Conservation (phyloP, 78 protist species). For the Chrysochromulina tobinii region DNA sequence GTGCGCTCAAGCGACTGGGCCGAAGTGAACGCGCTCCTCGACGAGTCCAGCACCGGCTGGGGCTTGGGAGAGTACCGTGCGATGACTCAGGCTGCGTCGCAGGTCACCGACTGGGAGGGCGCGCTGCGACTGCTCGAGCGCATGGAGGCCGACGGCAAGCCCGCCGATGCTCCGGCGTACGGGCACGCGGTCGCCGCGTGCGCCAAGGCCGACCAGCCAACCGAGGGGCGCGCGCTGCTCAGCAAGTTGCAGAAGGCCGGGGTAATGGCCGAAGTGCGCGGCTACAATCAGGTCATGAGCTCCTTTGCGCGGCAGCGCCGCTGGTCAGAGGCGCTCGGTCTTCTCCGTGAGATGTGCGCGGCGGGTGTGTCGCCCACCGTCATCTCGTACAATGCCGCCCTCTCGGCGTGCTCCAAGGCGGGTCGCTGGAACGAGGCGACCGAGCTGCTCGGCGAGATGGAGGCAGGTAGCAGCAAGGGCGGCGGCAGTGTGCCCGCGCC, state of each 20-base stretch:
- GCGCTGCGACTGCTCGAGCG: neutral
- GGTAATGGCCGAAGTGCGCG: too few species aligned
- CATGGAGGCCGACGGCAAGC: neutral
- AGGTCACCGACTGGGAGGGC: slow-evolving; percentile 1
- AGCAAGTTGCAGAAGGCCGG: too few species aligned
- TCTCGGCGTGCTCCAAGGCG: neutral
- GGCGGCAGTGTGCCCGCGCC: neutral
- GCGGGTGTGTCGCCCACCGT: neutral
- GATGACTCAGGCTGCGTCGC: slow-evolving; percentile 4
- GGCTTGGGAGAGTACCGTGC: neutral
- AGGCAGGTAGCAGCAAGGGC: neutral
- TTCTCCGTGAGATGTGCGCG: too few species aligned
- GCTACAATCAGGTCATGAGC: too few species aligned
- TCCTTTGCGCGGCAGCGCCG: too few species aligned
- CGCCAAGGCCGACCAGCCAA: neutral
- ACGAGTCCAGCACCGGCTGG: neutral
- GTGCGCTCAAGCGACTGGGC: neutral
- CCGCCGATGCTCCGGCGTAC: neutral
- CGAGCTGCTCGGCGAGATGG: neutral
- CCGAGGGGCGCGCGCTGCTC: neutral
- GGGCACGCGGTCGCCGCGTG: neutral
- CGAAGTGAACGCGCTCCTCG: neutral
- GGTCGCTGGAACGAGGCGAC: neutral
- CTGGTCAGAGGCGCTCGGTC: too few species aligned
- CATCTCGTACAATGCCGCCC: neutral